A percentile compares a stretch with the other conserved stretches of the same genome.
phyloP scores from a whole-genome alignment of 371 early-diverging fungal genomes.

The Basidiobolus heterosporus region DNA sequence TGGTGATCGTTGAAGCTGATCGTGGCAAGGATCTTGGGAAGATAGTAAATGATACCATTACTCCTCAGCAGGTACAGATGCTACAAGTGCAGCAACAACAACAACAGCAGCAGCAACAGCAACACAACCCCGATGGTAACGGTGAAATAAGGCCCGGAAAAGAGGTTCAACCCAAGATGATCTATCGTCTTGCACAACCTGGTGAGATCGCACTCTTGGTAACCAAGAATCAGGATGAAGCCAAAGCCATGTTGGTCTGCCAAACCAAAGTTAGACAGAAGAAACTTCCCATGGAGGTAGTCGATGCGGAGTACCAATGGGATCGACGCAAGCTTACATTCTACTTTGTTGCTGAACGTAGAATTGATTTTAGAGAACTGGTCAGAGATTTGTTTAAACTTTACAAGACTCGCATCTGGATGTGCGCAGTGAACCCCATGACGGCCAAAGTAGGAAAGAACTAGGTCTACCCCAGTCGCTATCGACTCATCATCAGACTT shows the following conservation, averaged over 20 bases:
- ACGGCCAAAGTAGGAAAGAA: not conserved
- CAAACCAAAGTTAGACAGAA: slow-evolving; percentile 72
- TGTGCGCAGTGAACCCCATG: slow-evolving; percentile 41
- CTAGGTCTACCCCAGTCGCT: not conserved
- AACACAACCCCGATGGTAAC: slow-evolving; percentile 7
- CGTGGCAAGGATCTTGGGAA: slow-evolving; percentile 89
- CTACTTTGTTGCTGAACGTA: slow-evolving; percentile 83
- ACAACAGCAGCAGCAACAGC: slow-evolving; percentile 10
- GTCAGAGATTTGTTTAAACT: slow-evolving; percentile 96
- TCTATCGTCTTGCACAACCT: slow-evolving; percentile 66
- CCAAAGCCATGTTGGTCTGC: slow-evolving; percentile 68
- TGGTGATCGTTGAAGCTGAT: slow-evolving; percentile 91
- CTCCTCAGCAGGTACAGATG: slow-evolving; percentile 21
- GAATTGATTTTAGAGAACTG: slow-evolving; percentile 96
- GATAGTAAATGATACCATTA: slow-evolving; percentile 44
- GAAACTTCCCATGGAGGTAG: slow-evolving; percentile 82
- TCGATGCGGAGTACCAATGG: slow-evolving; percentile 96
- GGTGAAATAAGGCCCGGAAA: slow-evolving; percentile 15
- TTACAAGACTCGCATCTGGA: slow-evolving; percentile 99
- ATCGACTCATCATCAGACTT: no score
- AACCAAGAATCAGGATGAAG: slow-evolving; percentile 70
- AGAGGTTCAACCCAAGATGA: slow-evolving; percentile 72
- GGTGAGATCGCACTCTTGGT: slow-evolving; percentile 53
- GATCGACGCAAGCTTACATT: slow-evolving; percentile 92
- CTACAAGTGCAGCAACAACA: slow-evolving; percentile 27